These are phyloP conservation scores for Hysterium pulicare DNA, from an alignment of 2,329 filamentous ascomycete species.

Conservation along the genomic window DNA sequence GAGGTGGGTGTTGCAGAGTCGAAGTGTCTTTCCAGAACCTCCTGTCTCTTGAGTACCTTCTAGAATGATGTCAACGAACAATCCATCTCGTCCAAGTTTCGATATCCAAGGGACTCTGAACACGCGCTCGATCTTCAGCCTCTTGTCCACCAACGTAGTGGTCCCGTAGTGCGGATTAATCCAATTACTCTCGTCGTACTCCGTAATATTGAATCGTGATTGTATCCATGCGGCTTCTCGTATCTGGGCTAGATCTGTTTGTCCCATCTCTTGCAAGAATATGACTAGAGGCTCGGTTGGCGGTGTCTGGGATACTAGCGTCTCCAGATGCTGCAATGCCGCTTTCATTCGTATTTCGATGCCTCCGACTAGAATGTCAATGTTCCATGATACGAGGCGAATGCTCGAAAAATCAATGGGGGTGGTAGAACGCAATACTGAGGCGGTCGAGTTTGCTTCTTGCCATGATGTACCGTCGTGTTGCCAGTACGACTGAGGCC, in stretches of 20 bases:
- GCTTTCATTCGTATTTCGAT: slow-evolving; percentile 40
- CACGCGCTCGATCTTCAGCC: slow-evolving; percentile 42
- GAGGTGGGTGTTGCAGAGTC: slow-evolving; percentile 57
- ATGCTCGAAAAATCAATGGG: slow-evolving; percentile 10
- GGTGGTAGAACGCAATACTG: no score
- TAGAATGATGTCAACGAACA: slow-evolving; percentile 52
- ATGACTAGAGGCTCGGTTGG: slow-evolving; percentile 38
- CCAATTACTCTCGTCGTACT: slow-evolving; percentile 46
- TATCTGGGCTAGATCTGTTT: slow-evolving; percentile 46
- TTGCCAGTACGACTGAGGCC: slow-evolving; percentile 10
- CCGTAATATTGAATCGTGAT: slow-evolving; percentile 48
- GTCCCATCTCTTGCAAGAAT: slow-evolving; percentile 53
- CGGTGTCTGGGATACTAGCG: slow-evolving; percentile 19
- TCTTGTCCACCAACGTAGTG: slow-evolving; percentile 49
- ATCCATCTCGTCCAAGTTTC: slow-evolving; percentile 51
- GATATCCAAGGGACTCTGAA: slow-evolving; percentile 54
- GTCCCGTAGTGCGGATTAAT: slow-evolving; percentile 50
- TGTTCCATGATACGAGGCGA: slow-evolving; percentile 48
- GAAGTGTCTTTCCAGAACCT: slow-evolving; percentile 29
- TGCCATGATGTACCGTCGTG: slow-evolving; percentile 4
- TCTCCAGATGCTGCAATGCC: slow-evolving; percentile 39
- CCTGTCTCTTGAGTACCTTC: slow-evolving; percentile 4
- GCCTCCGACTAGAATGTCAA: slow-evolving; percentile 44
- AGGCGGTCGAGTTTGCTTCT: background rate
- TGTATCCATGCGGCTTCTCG: slow-evolving; percentile 47